phyloP scores from a whole-genome alignment of 331 rosid genomes.

The Quercus lobata region DNA sequence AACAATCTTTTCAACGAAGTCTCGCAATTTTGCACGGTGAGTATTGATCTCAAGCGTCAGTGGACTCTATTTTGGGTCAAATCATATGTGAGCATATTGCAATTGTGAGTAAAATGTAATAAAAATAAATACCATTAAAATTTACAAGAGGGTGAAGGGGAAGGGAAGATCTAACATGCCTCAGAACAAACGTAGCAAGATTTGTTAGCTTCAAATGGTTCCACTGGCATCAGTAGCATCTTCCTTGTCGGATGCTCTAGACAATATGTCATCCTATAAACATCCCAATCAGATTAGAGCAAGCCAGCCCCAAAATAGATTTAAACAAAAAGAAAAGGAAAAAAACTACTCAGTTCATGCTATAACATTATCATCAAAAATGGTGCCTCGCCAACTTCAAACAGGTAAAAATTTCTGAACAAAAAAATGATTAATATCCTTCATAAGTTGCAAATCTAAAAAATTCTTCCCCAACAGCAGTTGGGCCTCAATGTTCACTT shows the following conservation, averaged over 20 bases:
- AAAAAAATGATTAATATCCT: background rate
- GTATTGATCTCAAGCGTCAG: conserved; percentile 84
- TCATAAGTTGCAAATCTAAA: background rate
- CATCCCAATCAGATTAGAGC: conserved; percentile 5
- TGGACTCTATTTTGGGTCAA: conserved; percentile 65
- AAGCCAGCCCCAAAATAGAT: background rate
- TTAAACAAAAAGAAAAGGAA: background rate
- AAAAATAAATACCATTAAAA: background rate
- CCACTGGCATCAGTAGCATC: conserved; percentile 95
- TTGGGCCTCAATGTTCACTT: background rate
- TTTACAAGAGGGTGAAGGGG: background rate
- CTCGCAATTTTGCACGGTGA: conserved; percentile 70
- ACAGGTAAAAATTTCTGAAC: background rate
- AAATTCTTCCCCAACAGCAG: background rate
- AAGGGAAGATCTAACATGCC: conserved; percentile 34
- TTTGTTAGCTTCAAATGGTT: conserved; percentile 88
- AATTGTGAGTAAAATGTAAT: background rate
- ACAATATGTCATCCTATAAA: conserved; percentile 89
- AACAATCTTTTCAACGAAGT: conserved; percentile 83
- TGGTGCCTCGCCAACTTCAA: background rate
- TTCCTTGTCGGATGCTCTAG: conserved; percentile 85
- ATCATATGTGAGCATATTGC: background rate
- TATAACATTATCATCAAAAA: background rate
- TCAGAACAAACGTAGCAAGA: conserved; percentile 98
- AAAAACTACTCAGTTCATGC: background rate